Base-by-base conservation (phyloP, 139 green algal genomes). In the Chlorella sp. region DNA sequence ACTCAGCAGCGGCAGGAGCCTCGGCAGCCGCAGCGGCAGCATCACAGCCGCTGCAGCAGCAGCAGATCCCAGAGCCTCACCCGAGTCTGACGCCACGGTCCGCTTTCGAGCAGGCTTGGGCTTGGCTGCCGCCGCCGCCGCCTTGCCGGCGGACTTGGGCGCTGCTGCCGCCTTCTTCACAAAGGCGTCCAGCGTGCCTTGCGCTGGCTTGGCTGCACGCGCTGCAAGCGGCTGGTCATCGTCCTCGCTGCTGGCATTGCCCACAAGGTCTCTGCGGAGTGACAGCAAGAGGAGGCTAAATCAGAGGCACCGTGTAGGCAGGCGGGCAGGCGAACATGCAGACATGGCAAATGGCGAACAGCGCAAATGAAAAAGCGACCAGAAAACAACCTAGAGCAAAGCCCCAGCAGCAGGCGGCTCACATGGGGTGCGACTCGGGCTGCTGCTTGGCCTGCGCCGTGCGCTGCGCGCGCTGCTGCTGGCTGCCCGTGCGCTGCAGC, bases 381-480 rank as follows among this genome's bases (percentile, higher is more conserved):
- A 68, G 60, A 5, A 4, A 36, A 68, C 2, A 4, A 30, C 4
- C 24, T 36, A 30, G 6, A 19, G 14, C 38, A 5, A 28, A 36
- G 36, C 38, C 22, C 68, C 68, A 32, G 7, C 68, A 22, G 1
- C 38, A 4, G 1, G 34, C 14, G 17, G 32, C 76, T 83, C 60
- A 83, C 77, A 83, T 73, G 40, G 77, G 77, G 58, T 83, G 77
- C 32, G 77, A 83, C 77, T 83, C 77, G 44, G 77, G 77, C 60
- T 74, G 58, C 58, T 83, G 77, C 58, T 28, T 40, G 16, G 77
- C 77, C 41, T 83, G 77, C 77, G 58, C 60, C 79, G 75, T 75
- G 64, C 79, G 64, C 79, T 64, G 43, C 79, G 64, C 64, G 43
- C n/a, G 58, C 77, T 58, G 60, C 60, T 41, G 54, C 58, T 58